A percentile compares a stretch with the other conserved stretches of the same genome.
phyloP scores from a whole-genome alignment of 1,284 basidiomycete species.

The Marasmius oreades region DNA sequence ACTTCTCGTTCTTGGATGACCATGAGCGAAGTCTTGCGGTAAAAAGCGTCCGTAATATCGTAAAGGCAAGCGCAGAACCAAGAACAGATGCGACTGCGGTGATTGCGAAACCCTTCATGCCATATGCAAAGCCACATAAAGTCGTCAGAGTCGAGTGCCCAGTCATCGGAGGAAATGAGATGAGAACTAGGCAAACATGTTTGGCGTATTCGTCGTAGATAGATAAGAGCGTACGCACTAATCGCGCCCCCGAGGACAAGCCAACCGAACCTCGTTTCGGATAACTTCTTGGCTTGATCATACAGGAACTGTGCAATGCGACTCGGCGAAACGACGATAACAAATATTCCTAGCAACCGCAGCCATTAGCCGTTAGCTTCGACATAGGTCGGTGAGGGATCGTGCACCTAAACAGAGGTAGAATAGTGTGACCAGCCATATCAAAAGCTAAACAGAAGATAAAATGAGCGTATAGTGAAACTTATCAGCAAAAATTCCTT shows the following conservation, averaged over 20 bases:
- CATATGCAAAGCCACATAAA: conserved; percentile 80
- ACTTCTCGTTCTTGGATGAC: conserved; percentile 62
- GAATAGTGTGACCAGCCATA: conserved; percentile 43
- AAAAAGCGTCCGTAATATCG: conserved; percentile 60
- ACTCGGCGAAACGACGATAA: conserved; percentile 57
- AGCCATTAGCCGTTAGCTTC: neutral
- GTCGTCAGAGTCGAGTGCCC: conserved; percentile 67
- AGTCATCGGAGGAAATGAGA: conserved; percentile 76
- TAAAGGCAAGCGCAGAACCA: conserved; percentile 68
- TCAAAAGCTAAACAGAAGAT: conserved; percentile 24
- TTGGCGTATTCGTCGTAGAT: conserved; percentile 11
- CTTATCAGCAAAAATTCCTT: conserved; percentile 7
- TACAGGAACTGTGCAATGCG: conserved; percentile 70
- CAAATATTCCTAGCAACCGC: conserved; percentile 29
- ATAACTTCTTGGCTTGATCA: conserved; percentile 61
- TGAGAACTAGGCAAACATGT: conserved; percentile 40
- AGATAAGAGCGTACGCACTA: conserved; percentile 34
- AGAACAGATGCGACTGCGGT: conserved; percentile 58
- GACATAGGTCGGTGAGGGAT: neutral
- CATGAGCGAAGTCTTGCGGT: conserved; percentile 50
- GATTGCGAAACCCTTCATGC: conserved; percentile 69
- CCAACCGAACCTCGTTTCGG: conserved; percentile 60
- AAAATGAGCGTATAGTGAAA: conserved; percentile 2
- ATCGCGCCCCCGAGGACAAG: conserved; percentile 49
- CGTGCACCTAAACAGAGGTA: conserved; percentile 36